Percentiles rank a stretch among this genome's conserved stretches.
phyloP scores from a whole-genome alignment of 441 rosid genomes.

The Manihot esculenta region DNA sequence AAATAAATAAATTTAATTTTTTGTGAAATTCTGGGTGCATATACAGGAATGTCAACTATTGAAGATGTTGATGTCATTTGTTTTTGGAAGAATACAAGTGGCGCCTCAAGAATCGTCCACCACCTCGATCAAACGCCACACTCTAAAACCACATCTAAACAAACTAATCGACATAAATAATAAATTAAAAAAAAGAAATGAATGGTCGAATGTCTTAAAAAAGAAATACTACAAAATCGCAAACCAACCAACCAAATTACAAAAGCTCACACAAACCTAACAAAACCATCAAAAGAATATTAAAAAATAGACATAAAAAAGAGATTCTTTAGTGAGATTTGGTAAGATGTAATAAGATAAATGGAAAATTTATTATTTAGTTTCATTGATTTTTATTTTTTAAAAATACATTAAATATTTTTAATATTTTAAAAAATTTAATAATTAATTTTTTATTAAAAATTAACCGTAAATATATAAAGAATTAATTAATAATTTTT shows the following conservation, averaged over 20 bases:
- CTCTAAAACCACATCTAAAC: constrained; percentile 41
- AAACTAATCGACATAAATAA: constrained; percentile 11
- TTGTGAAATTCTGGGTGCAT: too few species aligned
- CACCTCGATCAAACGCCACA: constrained; percentile 7
- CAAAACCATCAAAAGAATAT: constrained; percentile 3
- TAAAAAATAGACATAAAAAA: not conserved
- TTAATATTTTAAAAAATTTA: too few species aligned
- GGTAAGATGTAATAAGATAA: constrained; percentile 32
- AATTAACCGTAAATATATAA: too few species aligned
- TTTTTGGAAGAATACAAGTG: constrained; percentile 12
- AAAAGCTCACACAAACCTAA: constrained; percentile 13
- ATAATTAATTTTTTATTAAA: too few species aligned
- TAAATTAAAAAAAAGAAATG: not conserved
- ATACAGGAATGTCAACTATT: not conserved
- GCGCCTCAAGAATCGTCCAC: constrained; percentile 13
- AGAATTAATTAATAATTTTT: too few species aligned
- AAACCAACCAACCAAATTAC: constrained; percentile 14
- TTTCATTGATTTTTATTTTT: too few species aligned
- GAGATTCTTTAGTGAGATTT: constrained; percentile 17
- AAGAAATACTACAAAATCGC: constrained; percentile 3
- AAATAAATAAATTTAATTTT: too few species aligned
- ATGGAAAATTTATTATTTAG: too few species aligned
- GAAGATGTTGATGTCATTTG: not conserved
- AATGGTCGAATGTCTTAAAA: not conserved
- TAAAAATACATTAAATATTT: too few species aligned